phyloP scores from a whole-genome alignment of 2,329 filamentous ascomycete species.

The Trichophyton mentagrophytes region DNA sequence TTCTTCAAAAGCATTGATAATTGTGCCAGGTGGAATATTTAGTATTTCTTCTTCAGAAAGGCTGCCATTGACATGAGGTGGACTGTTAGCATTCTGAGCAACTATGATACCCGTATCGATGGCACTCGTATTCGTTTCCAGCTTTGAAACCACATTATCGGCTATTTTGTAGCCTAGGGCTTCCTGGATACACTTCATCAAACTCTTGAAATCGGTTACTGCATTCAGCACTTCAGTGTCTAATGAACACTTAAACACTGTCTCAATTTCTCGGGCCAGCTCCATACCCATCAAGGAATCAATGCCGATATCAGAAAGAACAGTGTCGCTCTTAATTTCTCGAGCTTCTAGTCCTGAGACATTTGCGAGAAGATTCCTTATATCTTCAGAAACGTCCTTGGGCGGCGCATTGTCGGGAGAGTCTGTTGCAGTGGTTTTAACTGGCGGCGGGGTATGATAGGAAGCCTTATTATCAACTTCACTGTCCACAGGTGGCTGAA shows the following conservation, averaged over 20 bases:
- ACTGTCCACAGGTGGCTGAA: background rate
- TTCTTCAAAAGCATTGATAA: constrained; percentile 5
- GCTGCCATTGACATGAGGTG: background rate
- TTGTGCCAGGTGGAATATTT: background rate
- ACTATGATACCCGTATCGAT: background rate
- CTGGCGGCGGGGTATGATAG: background rate
- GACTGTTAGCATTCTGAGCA: background rate
- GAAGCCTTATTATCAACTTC: background rate
- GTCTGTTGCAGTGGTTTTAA: background rate
- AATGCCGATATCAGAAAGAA: constrained; percentile 36
- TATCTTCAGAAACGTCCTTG: constrained; percentile 1
- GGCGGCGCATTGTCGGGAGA: background rate
- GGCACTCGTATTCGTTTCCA: background rate
- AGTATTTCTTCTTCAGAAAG: background rate
- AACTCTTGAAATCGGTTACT: constrained; percentile 4
- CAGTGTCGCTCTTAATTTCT: constrained; percentile 27
- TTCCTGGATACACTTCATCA: constrained; percentile 5
- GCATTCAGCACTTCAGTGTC: constrained; percentile 4
- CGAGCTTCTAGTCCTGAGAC: constrained; percentile 4
- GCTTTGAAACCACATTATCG: background rate
- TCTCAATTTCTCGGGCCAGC: constrained; percentile 9
- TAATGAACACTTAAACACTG: constrained; percentile 7
- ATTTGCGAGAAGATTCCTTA: background rate
- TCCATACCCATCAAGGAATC: constrained; percentile 41
- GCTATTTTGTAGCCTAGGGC: background rate